Conservation (phyloP, 345 rosid genomes). For the Arabidopsis thaliana region DNA sequence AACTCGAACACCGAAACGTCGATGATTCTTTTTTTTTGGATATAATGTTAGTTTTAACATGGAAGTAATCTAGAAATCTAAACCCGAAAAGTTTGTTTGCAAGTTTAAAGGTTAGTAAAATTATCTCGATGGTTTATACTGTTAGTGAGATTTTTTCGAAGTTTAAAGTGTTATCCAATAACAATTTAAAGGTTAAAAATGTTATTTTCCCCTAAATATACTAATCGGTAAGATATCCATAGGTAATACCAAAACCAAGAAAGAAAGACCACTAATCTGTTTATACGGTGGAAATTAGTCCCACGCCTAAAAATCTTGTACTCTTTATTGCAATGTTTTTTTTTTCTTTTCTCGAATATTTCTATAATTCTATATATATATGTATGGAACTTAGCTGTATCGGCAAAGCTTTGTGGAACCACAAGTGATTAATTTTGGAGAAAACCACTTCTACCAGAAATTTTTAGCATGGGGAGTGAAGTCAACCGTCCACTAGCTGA, state of each 20-base stretch:
- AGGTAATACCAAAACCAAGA: background rate
- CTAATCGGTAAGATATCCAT: too few species aligned
- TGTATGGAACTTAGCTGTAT: background rate
- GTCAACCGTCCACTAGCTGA: conserved; percentile 20
- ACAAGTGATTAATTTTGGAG: background rate
- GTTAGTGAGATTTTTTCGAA: too few species aligned
- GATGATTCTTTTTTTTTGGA: too few species aligned
- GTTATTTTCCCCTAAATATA: too few species aligned
- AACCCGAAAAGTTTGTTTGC: too few species aligned
- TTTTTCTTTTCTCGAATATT: background rate
- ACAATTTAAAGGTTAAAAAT: too few species aligned
- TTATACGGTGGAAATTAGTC: background rate
- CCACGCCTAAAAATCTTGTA: background rate
- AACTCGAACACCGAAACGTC: too few species aligned
- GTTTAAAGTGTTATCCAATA: too few species aligned
- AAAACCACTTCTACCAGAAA: background rate
- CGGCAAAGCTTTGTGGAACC: background rate
- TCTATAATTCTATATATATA: background rate
- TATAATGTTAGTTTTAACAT: too few species aligned
- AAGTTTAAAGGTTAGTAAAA: too few species aligned
- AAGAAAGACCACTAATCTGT: background rate
- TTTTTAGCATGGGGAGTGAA: conserved; percentile 19
- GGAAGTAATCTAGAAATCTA: too few species aligned
- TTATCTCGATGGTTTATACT: too few species aligned
- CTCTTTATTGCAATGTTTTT: background rate